phyloP scores from a whole-genome alignment of 78 protist genomes.

The Protostelium mycophagum region DNA sequence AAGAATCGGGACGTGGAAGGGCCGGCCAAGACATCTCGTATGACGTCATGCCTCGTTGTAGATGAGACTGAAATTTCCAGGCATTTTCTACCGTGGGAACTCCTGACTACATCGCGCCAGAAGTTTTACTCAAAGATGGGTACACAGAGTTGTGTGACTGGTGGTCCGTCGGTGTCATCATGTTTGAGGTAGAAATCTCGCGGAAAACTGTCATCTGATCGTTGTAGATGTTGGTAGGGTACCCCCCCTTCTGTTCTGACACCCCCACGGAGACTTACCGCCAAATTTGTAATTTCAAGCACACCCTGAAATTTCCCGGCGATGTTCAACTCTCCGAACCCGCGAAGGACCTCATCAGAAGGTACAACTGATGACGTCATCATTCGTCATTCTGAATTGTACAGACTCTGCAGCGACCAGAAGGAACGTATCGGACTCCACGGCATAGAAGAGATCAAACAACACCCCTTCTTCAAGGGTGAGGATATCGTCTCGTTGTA shows the following conservation, averaged over 20 bases:
- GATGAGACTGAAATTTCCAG: slow-evolving; percentile 1
- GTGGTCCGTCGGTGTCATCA: slow-evolving; percentile 90
- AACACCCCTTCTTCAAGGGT: slow-evolving; percentile 85
- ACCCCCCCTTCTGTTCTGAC: slow-evolving; percentile 86
- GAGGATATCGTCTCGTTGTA: slow-evolving; percentile 20
- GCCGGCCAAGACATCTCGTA: slow-evolving; percentile 46
- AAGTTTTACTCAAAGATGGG: slow-evolving; percentile 78
- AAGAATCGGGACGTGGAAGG: slow-evolving; percentile 66
- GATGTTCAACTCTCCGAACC: slow-evolving; percentile 47
- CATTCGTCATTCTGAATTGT: background rate
- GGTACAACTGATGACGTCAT: slow-evolving; percentile 6
- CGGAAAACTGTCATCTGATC: slow-evolving; percentile 1
- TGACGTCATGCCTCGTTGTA: background rate
- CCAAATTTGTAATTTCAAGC: slow-evolving; percentile 63
- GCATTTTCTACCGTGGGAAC: slow-evolving; percentile 85
- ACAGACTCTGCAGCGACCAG: slow-evolving; percentile 45
- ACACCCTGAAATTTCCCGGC: slow-evolving; percentile 49
- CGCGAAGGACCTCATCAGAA: slow-evolving; percentile 71
- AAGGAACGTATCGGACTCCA: slow-evolving; percentile 41
- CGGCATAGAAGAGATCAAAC: slow-evolving; percentile 68
- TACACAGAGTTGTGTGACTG: slow-evolving; percentile 86
- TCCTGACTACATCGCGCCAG: slow-evolving; percentile 91
- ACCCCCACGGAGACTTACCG: slow-evolving; percentile 60
- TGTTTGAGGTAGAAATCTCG: slow-evolving; percentile 77
- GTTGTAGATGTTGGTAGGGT: slow-evolving; percentile 58